Evolutionary conservation across 2,329 filamentous ascomycete species (phyloP).

Genomic region (Incumbomyces lentus): DNA sequence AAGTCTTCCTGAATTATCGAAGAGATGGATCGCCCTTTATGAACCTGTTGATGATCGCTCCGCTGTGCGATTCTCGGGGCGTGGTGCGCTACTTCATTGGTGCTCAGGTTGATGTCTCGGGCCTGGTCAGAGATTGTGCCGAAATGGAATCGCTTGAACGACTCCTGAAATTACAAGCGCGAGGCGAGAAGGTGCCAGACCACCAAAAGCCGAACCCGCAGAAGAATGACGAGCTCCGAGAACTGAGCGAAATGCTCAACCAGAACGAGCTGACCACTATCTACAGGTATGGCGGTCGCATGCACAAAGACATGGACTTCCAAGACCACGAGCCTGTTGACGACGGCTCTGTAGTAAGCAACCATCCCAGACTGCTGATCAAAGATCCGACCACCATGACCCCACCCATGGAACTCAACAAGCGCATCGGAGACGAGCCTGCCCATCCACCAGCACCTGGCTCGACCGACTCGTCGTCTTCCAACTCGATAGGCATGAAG

Average conservation of each 20-base stretch:
- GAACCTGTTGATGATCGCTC: conserved; percentile 66
- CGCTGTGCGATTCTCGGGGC: conserved; percentile 58
- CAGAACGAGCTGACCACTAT: conserved; percentile 55
- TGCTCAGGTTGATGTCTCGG: conserved; percentile 61
- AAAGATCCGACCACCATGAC: conserved; percentile 31
- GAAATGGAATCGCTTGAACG: conserved; percentile 53
- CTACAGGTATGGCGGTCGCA: conserved; percentile 51
- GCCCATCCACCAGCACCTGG: neutral
- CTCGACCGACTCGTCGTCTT: neutral
- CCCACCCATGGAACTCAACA: conserved; percentile 15
- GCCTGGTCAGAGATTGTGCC: conserved; percentile 54
- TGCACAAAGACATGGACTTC: conserved; percentile 47
- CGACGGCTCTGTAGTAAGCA: conserved; percentile 14
- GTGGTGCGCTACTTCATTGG: conserved; percentile 60
- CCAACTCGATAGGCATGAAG: neutral
- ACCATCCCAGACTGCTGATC: conserved; percentile 38
- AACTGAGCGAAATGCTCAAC: conserved; percentile 61
- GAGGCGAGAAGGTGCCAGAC: conserved; percentile 22
- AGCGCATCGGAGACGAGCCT: neutral
- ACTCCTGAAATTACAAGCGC: conserved; percentile 30
- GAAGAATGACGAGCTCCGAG: conserved; percentile 53
- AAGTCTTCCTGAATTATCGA: conserved; percentile 67
- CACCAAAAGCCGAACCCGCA: conserved; percentile 18
- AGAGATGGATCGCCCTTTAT: conserved; percentile 69
- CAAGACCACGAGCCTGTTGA: conserved; percentile 21